phyloP scores from a whole-genome alignment of 208 protist genomes.

The Naegleria gruberi region DNA sequence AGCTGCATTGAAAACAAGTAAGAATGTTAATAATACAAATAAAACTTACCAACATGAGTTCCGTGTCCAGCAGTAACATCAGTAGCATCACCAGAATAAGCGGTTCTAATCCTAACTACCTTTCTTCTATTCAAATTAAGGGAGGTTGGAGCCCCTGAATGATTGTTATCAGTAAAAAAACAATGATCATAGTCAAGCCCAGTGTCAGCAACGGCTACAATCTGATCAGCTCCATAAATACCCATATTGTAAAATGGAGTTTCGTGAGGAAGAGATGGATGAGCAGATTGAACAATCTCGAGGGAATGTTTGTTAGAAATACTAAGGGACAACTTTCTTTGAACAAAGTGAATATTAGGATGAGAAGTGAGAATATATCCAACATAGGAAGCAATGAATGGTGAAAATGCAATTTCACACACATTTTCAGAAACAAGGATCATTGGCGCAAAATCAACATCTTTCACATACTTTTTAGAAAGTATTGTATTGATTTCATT shows the following conservation, averaged over 20 bases:
- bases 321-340: neutral
- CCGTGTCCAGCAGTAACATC: neutral
- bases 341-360: neutral
- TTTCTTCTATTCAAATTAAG: neutral
- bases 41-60: neutral
- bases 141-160: neutral
- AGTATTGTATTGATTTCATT: neutral
- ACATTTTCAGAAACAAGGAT: neutral
- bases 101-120: neutral
- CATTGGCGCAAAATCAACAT: neutral
- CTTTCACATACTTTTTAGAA: neutral
- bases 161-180: neutral
- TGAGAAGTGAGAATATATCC: neutral
- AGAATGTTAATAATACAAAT: too few relatives aligned
- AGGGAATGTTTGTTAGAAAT: neutral
- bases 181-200: neutral
- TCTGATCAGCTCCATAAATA: neutral
- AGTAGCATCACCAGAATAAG: neutral
- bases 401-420: neutral
- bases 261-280: too few relatives aligned
- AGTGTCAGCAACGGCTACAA: neutral
- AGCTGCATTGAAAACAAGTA: too few relatives aligned
- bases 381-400: neutral
- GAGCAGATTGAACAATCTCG: too few relatives aligned
- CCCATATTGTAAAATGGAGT: neutral